Conservation (phyloP, 106 monocot species). For the Narthecium ossifragum region DNA sequence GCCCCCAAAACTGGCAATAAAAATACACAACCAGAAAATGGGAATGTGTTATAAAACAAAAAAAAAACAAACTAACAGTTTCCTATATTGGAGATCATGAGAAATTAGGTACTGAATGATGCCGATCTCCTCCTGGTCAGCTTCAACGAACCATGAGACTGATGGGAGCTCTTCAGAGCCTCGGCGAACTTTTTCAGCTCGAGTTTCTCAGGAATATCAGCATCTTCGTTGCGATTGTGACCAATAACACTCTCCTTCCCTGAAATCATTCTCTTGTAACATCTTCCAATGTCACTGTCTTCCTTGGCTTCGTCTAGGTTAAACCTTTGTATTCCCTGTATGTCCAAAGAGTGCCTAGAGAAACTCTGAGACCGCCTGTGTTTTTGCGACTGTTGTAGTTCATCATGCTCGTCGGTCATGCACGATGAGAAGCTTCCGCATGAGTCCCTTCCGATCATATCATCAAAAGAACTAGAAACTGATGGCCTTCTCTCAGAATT, state of each 20-base stretch:
- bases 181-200: slow-evolving; percentile 34
- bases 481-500: slow-evolving; percentile 22
- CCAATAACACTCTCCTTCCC: neutral
- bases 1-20: no score
- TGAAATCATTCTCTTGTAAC: slow-evolving; percentile 7
- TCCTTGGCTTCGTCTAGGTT: slow-evolving; percentile 1
- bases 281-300: neutral
- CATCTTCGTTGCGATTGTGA: neutral
- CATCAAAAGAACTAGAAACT: slow-evolving; percentile 23
- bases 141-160: neutral
- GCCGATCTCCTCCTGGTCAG: slow-evolving; percentile 6
- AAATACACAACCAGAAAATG: no score
- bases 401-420: slow-evolving; percentile 12
- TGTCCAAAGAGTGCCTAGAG: slow-evolving; percentile 6
- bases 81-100: no score
- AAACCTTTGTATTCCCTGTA: neutral
- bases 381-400: slow-evolving; percentile 1
- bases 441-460: slow-evolving; percentile 15
- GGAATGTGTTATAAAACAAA: no score
- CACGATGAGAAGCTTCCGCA: slow-evolving; percentile 29
- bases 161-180: slow-evolving; percentile 13
- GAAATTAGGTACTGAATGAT: no score
- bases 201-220: slow-evolving; percentile 21
- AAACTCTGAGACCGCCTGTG: neutral
- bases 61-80: no score